Evolutionary conservation across 306 rosid genomes (phyloP).

Genomic region (Quercus parvula): DNA sequence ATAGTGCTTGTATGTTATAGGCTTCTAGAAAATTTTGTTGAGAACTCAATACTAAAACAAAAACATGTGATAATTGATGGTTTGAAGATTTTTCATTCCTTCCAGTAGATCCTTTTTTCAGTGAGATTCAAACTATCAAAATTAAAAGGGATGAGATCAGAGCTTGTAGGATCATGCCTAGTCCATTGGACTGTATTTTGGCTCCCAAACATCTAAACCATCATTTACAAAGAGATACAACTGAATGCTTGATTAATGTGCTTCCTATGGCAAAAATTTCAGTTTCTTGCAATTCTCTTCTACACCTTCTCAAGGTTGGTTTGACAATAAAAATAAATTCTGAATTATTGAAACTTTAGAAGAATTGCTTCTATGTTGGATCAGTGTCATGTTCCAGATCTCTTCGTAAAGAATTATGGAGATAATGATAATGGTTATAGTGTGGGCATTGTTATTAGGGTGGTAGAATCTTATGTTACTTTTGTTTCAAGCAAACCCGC

Average conservation of each 20-base stretch:
- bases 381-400: too few relatives aligned
- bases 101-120: constrained; percentile 65
- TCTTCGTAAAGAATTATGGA: too few relatives aligned
- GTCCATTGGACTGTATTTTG: constrained; percentile 35
- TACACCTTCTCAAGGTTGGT: too few relatives aligned
- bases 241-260: not conserved
- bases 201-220: constrained; percentile 19
- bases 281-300: constrained; percentile 45
- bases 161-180: constrained; percentile 59
- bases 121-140: constrained; percentile 59
- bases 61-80: constrained; percentile 70
- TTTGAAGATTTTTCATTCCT: constrained; percentile 57
- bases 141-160: not conserved
- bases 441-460: too few relatives aligned
- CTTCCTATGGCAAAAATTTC: constrained; percentile 70
- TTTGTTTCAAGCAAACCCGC: too few relatives aligned
- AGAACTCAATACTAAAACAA: too few relatives aligned
- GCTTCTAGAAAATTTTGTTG: too few relatives aligned
- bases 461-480: too few relatives aligned
- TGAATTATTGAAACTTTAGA: too few relatives aligned
- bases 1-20: constrained; percentile 9
- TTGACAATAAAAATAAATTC: too few relatives aligned
- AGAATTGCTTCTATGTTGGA: too few relatives aligned
- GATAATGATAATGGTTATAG: too few relatives aligned
- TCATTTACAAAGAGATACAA: constrained; percentile 40